These are phyloP conservation scores for Ambrosia trifida DNA, from an alignment of 129 eudicot species.

Conservation along the genomic window DNA sequence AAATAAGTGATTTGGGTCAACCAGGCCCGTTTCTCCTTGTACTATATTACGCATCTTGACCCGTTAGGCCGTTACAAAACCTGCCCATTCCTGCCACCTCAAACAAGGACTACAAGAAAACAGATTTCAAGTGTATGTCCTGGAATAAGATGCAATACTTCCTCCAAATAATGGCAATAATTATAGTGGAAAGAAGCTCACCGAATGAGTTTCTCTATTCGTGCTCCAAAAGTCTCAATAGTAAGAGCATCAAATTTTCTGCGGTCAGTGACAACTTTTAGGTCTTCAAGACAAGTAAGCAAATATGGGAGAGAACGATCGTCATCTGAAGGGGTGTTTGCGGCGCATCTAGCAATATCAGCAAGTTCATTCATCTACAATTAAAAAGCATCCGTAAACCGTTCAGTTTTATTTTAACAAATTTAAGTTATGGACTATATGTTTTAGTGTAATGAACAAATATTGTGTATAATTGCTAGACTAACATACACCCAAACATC, in stretches of 20 bases:
- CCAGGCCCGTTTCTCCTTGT: not conserved
- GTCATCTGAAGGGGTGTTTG: constrained; percentile 77
- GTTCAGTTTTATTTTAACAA: not conserved
- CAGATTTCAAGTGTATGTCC: not conserved
- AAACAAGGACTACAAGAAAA: not conserved
- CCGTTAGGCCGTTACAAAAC: not conserved
- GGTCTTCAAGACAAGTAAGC: constrained; percentile 88
- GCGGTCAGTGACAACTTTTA: constrained; percentile 78
- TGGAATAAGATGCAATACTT: constrained; percentile 12
- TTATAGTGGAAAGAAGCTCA: constrained; percentile 27
- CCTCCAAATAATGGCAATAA: not conserved
- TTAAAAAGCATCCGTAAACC: constrained; percentile 9
- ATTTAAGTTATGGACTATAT: not conserved
- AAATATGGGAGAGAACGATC: constrained; percentile 71
- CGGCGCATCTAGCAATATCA: constrained; percentile 90
- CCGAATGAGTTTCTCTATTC: constrained; percentile 91
- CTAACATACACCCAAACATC: not conserved
- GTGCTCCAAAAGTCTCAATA: constrained; percentile 93
- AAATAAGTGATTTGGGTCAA: not conserved
- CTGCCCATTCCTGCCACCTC: not conserved
- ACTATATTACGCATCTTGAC: not conserved
- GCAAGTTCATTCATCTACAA: constrained; percentile 89
- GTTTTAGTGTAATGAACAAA: constrained; percentile 3
- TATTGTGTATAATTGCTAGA: not conserved
- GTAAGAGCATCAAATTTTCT: constrained; percentile 84